Evolutionary conservation across 2,329 filamentous ascomycete genomes (phyloP), one percentile per base, ranked within the genome.

Genomic region (Teratosphaeria nubilosa): DNA sequence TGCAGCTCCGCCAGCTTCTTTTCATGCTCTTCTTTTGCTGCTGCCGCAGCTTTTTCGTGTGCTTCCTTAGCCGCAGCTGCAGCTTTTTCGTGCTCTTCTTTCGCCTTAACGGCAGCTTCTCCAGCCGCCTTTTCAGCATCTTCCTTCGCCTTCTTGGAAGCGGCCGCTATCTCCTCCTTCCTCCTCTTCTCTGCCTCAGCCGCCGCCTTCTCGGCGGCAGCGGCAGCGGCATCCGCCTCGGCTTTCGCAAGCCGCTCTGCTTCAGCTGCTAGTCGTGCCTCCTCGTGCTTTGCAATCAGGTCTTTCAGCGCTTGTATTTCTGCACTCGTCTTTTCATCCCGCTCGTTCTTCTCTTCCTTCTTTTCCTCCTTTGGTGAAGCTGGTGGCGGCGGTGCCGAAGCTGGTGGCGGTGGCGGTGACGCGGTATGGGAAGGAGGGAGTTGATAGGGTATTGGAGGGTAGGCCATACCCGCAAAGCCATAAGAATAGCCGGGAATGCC

Each of bases 1-100:
- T 78, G 76, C 1, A 78, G 79, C 59, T 78, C 76, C 14, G 78
- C 78, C 48, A 86, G 82, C 60, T 80, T 80, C 61, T 80, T 80
- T 53, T 79, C 74, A 10, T 73, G 73, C 59, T 64, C 63, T 55
- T 66, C 64, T 27, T 65, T 62, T 13, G 63, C 76, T 22, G 68
- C 64, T 59, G 70, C 69, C 53, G 66, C 75, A 41, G 77, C 80
- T 1, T 70, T 74, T 58, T 74, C 74, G 50, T 65, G 62, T 11
- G 62, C 76, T 59, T 70, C 68, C 54, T 66, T 74, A 37, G 77
- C 80, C 2, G 70, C 74, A 56, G 73, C 74, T 6, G 60, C 76
- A 20, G 69, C 65, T 59, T 70, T 69, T 55, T 67, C 75, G 41
- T 77, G 79, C 1, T 71, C 74, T 57, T 74, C 74, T 51, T 75